These are phyloP conservation scores for Dissophora globulifera DNA, from an alignment of 192 early-diverging fungal genomes.

Conservation along the genomic window DNA sequence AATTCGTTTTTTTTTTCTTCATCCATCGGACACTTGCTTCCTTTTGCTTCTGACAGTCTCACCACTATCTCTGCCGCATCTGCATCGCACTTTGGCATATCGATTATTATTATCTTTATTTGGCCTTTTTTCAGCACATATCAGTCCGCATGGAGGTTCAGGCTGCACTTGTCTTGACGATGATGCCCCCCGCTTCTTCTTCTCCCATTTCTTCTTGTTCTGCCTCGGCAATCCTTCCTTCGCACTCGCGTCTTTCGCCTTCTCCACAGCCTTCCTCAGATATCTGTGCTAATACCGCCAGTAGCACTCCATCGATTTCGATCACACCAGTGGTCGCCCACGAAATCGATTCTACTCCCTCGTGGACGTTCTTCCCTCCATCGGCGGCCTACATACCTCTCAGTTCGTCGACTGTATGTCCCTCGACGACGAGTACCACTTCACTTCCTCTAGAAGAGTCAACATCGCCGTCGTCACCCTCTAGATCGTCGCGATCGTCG, in stretches of 20 bases:
- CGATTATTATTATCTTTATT: no score
- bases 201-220: conserved; percentile 1
- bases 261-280: neutral
- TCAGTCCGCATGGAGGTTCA: conserved; percentile 31
- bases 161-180: conserved; percentile 10
- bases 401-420: neutral
- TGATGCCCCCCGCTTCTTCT: conserved; percentile 13
- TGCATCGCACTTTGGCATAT: no score
- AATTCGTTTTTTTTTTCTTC: no score
- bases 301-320: neutral
- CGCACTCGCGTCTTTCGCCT: no score
- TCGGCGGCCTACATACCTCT: conserved; percentile 39
- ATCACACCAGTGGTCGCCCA: no score
- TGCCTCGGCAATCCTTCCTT: no score
- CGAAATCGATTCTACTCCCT: conserved; percentile 31
- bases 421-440: neutral
- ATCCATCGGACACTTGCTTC: no score
- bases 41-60: no score
- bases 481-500: conserved; percentile 34
- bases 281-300: neutral
- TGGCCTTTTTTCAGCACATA: no score
- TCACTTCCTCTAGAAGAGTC: conserved; percentile 9
- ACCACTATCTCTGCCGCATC: no score
- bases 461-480: conserved; percentile 7
- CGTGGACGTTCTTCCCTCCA: conserved; percentile 44